Base-by-base conservation (phyloP, 257 asterid species). In the Gardenia jasminoides region DNA sequence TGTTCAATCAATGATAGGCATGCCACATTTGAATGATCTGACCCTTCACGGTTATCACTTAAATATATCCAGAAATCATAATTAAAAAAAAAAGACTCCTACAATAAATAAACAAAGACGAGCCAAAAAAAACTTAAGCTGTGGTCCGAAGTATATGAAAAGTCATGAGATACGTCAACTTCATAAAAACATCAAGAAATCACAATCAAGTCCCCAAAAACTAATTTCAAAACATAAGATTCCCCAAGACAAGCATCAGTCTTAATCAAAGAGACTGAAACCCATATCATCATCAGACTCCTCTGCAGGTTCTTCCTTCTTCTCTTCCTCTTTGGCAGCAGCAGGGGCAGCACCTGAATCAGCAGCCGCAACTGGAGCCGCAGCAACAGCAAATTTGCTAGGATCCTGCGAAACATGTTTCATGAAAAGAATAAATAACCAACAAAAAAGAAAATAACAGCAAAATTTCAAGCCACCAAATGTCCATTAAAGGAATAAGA, bases 251-350 rank as follows among this genome's bases (percentile, higher is more conserved):
- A 22, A 76, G 44, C 22, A 73, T 26, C 1, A 39, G 56, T 81
- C 82, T 85, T 88, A 92, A 56, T 93, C 98, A 36, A 95, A 95
- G 26, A 93, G 93, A 75, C 93, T 72, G 71, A 95, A 86, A 11
- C 98, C 99, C 91, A 91, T 31, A 79, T 94, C 99, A 0, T 90
- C 99, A 76, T 95, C 99, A 0, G 97, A 91, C 81, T 86, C 98
- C 72, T 93, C 98, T 0, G 80, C 91, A 0, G 92, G 89, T 9
- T 91, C 99, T 4, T 89, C 97, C 81, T 90, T 93, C 88, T 92
- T 84, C 80, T 86, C 97, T 84, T 89, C 98, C 70, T 52, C 87
- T 52, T 79, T 71, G 10, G 93, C 86, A 19, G 92, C 89, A 17
- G 94, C 86, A 22, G 78, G 20, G 8, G 46, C 76, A 61, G 85